Base-by-base conservation (phyloP, 2,329 filamentous ascomycete species). In the Aschersonia sp. region DNA sequence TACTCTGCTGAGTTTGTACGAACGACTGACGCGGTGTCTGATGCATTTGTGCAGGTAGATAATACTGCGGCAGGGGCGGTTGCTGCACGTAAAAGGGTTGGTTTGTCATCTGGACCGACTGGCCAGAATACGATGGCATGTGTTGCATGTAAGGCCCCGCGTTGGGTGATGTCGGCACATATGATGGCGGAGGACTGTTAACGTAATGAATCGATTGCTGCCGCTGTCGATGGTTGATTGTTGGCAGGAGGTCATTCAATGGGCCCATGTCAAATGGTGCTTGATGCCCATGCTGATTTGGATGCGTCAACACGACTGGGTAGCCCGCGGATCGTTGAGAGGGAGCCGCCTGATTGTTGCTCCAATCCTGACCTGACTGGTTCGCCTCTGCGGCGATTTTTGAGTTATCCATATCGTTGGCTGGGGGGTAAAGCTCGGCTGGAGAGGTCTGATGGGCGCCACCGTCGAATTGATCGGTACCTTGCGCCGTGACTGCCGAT, bases 21-120 rank as follows among this genome's bases (percentile, higher is more conserved):
- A 59, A 41, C 52, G 53, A 42, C 58, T 63, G 44, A 56, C 61
- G 42, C 64, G 68, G 52, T n/a, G 63, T 55, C 14, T 66, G 60
- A 6, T 66, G 54, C 43, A 71, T 54, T 12, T 69, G 66, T 5
- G 60, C 48, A 33, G 57, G 60, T 44, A 58, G 63, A 51, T 73
- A 75, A 50, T 67, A 75, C 10, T 63, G 67, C n/a, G 62, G 56
- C 52, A 69, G 63, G 33, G 68, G 68, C 42, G 69, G 65, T 45
- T 70, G 70, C 7, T 67, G 62, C 47, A 70, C 51, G 51, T 76
- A 77, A 52, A 71, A 77, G 30, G 65, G 65, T 44, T 70, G 70
- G 14, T 57, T 60, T 29, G 60, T 50, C 50, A 70, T 57, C 12
- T 62, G 56, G 54, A 73, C 63, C 30, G 58, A 54, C 49, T 67